Conservation (phyloP, 345 rosid genomes). For the Aquilaria sinensis region DNA sequence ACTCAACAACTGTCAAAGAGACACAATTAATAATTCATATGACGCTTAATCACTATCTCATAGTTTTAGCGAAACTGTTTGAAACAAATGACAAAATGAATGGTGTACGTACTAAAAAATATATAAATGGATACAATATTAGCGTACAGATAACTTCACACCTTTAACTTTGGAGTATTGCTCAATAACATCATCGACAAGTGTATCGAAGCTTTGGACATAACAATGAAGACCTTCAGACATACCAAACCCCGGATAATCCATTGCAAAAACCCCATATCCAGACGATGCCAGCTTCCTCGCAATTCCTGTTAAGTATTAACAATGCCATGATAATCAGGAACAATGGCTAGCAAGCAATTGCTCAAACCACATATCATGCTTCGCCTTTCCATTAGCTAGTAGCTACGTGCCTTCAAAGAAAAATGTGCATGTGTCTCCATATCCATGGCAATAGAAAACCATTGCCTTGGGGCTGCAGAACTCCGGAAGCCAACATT, state of each 20-base stretch:
- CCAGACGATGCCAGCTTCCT: conserved; percentile 82
- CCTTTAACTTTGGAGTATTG: conserved; percentile 81
- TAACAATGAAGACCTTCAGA: conserved; percentile 91
- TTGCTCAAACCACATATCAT: conserved; percentile 11
- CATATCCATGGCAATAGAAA: conserved; percentile 94
- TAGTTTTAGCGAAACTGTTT: conserved; percentile 7
- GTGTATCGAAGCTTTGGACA: conserved; percentile 66
- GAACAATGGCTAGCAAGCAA: neutral
- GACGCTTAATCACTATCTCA: neutral
- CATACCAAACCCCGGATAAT: conserved; percentile 92
- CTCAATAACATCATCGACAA: conserved; percentile 84
- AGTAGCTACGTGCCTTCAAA: conserved; percentile 61
- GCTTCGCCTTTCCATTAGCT: conserved; percentile 8
- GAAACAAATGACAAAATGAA: neutral
- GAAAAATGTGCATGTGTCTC: conserved; percentile 96
- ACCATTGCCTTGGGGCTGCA: conserved; percentile 63
- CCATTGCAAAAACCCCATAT: conserved; percentile 89
- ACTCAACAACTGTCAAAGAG: neutral
- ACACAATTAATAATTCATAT: neutral
- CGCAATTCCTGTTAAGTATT: conserved; percentile 56
- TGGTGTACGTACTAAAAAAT: neutral
- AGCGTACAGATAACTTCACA: conserved; percentile 12
- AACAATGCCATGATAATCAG: conserved; percentile 10
- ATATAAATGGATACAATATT: neutral
- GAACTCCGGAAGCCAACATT: conserved; percentile 76